Conservation (phyloP, 2,329 filamentous ascomycete species). For the Fusarium brachygibbosum region DNA sequence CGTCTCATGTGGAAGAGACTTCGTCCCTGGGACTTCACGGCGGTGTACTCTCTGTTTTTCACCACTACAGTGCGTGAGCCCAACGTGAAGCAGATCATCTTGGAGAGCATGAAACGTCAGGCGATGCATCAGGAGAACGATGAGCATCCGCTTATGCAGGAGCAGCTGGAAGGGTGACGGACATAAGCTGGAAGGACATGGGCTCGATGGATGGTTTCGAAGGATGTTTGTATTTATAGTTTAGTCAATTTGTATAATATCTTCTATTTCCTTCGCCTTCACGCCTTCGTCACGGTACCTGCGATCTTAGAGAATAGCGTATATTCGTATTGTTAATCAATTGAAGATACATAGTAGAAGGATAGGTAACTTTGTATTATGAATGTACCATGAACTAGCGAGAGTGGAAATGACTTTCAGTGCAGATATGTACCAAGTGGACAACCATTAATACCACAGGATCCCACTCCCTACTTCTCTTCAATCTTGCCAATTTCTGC, state of each 20-base stretch:
- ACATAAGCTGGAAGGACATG: rapidly evolving
- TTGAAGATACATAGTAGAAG: too few relatives aligned
- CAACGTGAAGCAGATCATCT: neutral
- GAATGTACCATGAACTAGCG: too few relatives aligned
- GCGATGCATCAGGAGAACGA: neutral
- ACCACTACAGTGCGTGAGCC: neutral
- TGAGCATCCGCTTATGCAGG: neutral
- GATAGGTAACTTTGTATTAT: too few relatives aligned
- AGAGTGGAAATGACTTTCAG: too few relatives aligned
- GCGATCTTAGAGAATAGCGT: too few relatives aligned
- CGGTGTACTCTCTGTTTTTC: neutral
- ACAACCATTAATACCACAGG: neutral
- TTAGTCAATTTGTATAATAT: neutral
- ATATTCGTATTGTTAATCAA: too few relatives aligned
- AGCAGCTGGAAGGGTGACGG: rapidly evolving
- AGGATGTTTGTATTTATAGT: neutral
- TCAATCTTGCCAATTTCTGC: conserved; percentile 40
- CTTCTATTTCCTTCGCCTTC: neutral
- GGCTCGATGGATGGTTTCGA: neutral
- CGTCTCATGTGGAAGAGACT: neutral
- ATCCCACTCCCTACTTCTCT: conserved; percentile 14
- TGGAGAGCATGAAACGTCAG: neutral
- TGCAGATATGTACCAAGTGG: rapidly evolving
- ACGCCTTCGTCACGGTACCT: too few relatives aligned
- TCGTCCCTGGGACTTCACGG: neutral